These are phyloP conservation scores for Euphrasia confusa DNA, from an alignment of 257 asterid species.

Conservation along the genomic window DNA sequence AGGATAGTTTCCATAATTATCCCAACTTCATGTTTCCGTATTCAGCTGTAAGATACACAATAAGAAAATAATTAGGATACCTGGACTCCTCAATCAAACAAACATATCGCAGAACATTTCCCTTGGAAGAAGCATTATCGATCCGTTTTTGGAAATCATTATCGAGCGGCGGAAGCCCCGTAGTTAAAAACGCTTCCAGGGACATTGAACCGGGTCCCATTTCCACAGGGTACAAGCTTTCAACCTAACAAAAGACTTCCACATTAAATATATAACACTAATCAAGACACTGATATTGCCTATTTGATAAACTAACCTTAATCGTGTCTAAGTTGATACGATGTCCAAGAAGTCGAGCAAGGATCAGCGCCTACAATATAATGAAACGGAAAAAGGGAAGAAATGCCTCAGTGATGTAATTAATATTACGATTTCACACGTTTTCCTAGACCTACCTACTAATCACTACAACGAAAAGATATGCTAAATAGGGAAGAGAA, in stretches of 20 bases:
- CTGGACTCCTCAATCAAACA: constrained; percentile 73
- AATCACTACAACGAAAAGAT: constrained; percentile 10
- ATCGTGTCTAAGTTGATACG: constrained; percentile 60
- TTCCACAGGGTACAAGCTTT: constrained; percentile 83
- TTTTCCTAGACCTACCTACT: neutral
- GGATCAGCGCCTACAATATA: constrained; percentile 67
- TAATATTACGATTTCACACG: neutral
- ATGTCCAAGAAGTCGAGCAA: constrained; percentile 86
- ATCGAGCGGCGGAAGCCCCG: constrained; percentile 78
- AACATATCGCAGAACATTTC: constrained; percentile 86
- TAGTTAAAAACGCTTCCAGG: constrained; percentile 59
- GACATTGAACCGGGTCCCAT: constrained; percentile 78
- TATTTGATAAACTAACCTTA: constrained; percentile 44
- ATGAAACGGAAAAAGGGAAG: neutral
- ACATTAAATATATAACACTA: constrained; percentile 3
- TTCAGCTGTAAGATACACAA: neutral
- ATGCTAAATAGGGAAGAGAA: constrained; percentile 18
- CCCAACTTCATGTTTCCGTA: neutral
- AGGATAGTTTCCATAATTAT: no score
- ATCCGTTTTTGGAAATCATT: constrained; percentile 52
- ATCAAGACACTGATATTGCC: neutral
- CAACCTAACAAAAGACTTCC: constrained; percentile 42
- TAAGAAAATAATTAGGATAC: constrained; percentile 29
- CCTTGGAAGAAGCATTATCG: constrained; percentile 55
- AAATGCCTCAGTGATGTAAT: neutral